Evolutionary conservation across 1,284 basidiomycete species (phyloP).

Genomic region (Ustilago sp.): DNA sequence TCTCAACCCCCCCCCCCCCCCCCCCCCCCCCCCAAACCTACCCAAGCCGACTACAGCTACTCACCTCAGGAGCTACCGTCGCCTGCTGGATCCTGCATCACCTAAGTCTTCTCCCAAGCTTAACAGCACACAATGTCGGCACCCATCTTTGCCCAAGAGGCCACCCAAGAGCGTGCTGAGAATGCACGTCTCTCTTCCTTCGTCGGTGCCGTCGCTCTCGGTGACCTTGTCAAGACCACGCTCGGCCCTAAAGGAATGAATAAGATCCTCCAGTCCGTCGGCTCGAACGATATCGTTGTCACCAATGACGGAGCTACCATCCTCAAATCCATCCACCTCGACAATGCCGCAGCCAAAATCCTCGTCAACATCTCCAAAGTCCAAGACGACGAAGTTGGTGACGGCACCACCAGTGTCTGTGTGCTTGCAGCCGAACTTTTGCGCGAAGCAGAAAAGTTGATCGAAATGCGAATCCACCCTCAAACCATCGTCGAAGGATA

Average conservation of each 20-base stretch:
- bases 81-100: not conserved
- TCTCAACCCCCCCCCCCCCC: too few relatives aligned
- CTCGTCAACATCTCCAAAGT: conserved; percentile 99
- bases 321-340: conserved; percentile 94
- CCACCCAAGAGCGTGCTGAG: conserved; percentile 97
- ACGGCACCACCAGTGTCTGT: conserved; percentile 94
- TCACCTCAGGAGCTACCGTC: too few relatives aligned
- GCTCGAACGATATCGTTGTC: conserved; percentile 92
- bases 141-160: conserved; percentile 72
- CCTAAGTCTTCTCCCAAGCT: not conserved
- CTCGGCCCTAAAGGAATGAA: conserved; percentile 96
- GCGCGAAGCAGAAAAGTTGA: conserved; percentile 94
- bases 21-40: too few relatives aligned
- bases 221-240: conserved; percentile 97
- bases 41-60: too few relatives aligned
- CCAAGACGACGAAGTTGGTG: conserved; percentile 98
- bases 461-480: conserved; percentile 89
- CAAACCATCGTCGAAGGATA: conserved; percentile 99
- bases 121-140: conserved; percentile 57
- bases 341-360: conserved; percentile 99
- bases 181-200: conserved; percentile 97
- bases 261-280: conserved; percentile 91
- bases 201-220: conserved; percentile 94
- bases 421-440: conserved; percentile 92
- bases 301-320: conserved; percentile 99